Percentiles rank a stretch among this genome's conserved stretches.
phyloP scores from a whole-genome alignment of 306 rosid species.

The Cotoneaster glaucophyllus region DNA sequence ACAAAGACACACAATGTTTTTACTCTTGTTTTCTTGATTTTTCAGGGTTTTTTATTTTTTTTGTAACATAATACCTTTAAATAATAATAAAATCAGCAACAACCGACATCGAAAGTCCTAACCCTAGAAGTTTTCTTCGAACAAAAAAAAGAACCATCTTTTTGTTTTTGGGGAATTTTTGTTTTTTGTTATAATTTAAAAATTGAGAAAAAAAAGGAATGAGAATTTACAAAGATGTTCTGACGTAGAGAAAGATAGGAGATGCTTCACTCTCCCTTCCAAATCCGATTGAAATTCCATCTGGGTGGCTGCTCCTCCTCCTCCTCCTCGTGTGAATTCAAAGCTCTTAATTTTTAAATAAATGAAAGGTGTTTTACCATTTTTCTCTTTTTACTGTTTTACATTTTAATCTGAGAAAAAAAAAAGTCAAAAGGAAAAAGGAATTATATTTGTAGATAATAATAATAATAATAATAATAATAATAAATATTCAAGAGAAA shows the following conservation, averaged over 20 bases:
- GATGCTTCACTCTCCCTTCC: constrained; percentile 6
- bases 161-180: not conserved
- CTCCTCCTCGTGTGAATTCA: constrained; percentile 9
- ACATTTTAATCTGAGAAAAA: not conserved
- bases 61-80: constrained; percentile 30
- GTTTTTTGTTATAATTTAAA: not conserved
- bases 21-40: not conserved
- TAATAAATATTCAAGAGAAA: not conserved
- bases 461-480: constrained; percentile 1
- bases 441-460: not conserved
- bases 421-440: not conserved
- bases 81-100: constrained; percentile 25
- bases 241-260: constrained; percentile 2
- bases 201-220: not conserved
- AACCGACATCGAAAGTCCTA: constrained; percentile 14
- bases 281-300: not conserved
- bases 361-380: not conserved
- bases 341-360: not conserved
- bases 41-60: not conserved
- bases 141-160: not conserved
- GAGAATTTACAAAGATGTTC: constrained; percentile 13
- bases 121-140: constrained; percentile 9
- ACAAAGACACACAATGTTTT: constrained; percentile 12
- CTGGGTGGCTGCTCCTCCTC: not conserved
- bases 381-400: not conserved